A percentile compares a stretch with the other conserved stretches of the same genome.
Evolutionary conservation across 2,329 filamentous ascomycete genomes (phyloP).

Genomic region (Plenodomus biglobosus): DNA sequence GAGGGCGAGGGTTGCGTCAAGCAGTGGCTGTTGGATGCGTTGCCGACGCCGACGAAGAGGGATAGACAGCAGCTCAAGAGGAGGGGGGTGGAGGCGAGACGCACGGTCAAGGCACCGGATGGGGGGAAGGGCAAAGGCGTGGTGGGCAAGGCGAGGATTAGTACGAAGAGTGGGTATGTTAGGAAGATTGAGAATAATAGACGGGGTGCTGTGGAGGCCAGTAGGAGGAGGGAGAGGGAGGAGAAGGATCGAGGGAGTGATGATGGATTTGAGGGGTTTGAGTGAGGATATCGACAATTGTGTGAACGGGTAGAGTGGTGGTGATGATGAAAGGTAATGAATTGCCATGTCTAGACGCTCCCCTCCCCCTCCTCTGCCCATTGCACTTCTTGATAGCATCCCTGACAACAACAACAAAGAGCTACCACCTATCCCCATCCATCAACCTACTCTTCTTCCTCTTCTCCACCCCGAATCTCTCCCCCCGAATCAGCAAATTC

Average conservation of each 20-base stretch:
- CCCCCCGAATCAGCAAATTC: slow-evolving; percentile 44
- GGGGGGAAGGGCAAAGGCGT: slow-evolving; percentile 41
- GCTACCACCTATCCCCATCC: slow-evolving; percentile 6
- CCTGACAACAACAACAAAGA: not conserved
- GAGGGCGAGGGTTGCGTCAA: slow-evolving; percentile 53
- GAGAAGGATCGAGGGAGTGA: slow-evolving; percentile 17
- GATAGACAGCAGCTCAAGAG: slow-evolving; percentile 81
- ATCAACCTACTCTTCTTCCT: slow-evolving; percentile 1
- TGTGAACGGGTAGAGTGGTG: too few species aligned
- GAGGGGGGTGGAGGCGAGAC: slow-evolving; percentile 74
- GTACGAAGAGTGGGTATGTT: slow-evolving; percentile 78
- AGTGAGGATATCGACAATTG: too few species aligned
- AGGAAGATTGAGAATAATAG: slow-evolving; percentile 67
- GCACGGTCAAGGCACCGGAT: slow-evolving; percentile 40
- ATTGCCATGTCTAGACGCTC: too few species aligned
- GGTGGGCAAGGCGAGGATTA: slow-evolving; percentile 62
- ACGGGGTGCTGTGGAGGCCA: slow-evolving; percentile 52
- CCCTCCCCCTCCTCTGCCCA: too few species aligned
- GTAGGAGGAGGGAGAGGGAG: slow-evolving; percentile 32
- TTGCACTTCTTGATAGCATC: not conserved
- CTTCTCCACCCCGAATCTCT: slow-evolving; percentile 19
- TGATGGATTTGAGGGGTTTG: slow-evolving; percentile 47
- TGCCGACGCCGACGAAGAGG: slow-evolving; percentile 81
- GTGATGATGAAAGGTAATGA: too few species aligned
- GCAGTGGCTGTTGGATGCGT: slow-evolving; percentile 78